Evolutionary conservation across 2,329 filamentous ascomycete genomes (phyloP).

Genomic region (Taxawa tesnikishii): DNA sequence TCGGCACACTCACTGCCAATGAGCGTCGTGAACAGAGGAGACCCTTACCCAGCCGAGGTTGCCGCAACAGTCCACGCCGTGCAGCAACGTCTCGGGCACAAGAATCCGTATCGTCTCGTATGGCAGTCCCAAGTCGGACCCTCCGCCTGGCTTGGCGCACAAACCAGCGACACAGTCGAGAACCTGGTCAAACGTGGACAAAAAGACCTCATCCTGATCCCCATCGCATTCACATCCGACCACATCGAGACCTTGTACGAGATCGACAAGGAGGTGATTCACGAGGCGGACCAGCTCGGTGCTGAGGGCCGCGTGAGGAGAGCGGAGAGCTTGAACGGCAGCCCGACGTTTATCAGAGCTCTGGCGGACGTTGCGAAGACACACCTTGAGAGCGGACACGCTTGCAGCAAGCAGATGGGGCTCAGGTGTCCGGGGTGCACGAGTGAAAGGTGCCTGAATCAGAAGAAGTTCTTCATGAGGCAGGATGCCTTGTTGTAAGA

Average conservation of each 20-base stretch:
- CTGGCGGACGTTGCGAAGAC: conserved; percentile 75
- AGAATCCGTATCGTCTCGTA: conserved; percentile 83
- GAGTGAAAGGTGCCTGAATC: conserved; percentile 75
- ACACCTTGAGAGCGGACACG: conserved; percentile 59
- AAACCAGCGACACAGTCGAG: conserved; percentile 79
- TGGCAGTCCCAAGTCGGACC: conserved; percentile 99
- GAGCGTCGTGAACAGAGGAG: conserved; percentile 91
- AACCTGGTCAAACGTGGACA: conserved; percentile 84
- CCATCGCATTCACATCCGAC: conserved; percentile 96
- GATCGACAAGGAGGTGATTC: conserved; percentile 87
- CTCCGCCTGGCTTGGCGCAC: conserved; percentile 86
- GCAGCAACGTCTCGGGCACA: conserved; percentile 81
- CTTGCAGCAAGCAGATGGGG: conserved; percentile 77
- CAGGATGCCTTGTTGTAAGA: conserved; percentile 12
- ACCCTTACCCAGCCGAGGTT: conserved; percentile 91
- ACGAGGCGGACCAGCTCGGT: conserved; percentile 65
- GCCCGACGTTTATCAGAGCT: conserved; percentile 76
- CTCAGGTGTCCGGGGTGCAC: conserved; percentile 87
- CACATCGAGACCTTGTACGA: conserved; percentile 97
- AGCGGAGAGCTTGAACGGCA: conserved; percentile 85
- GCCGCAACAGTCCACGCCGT: conserved; percentile 92
- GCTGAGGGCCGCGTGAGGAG: conserved; percentile 59
- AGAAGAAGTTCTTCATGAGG: conserved; percentile 50
- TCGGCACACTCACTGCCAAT: conserved; percentile 94
- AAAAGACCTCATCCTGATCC: conserved; percentile 80